These are phyloP conservation scores for Saksenaea oblongispora DNA, from an alignment of 371 early-diverging fungal species.

Conservation along the genomic window DNA sequence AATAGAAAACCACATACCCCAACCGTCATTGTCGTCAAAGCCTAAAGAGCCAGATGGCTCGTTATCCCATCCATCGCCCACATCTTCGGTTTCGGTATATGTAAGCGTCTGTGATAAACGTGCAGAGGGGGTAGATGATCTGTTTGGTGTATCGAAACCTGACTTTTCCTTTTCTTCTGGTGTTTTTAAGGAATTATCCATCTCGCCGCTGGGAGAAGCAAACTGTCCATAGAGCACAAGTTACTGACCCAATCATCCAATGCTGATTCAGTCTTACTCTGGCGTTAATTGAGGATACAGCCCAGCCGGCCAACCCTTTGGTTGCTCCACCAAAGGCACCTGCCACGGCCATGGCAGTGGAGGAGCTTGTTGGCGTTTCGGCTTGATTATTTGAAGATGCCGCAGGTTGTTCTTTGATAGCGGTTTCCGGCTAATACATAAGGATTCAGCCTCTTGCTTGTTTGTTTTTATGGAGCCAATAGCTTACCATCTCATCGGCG, in stretches of 20 bases:
- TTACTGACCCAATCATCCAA: not conserved
- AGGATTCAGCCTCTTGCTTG: not conserved
- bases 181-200: slow-evolving; percentile 15
- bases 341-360: slow-evolving; percentile 23
- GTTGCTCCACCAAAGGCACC: slow-evolving; percentile 50
- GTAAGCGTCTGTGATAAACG: not conserved
- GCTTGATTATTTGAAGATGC: slow-evolving; percentile 8
- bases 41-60: slow-evolving; percentile 25
- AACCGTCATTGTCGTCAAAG: slow-evolving; percentile 40
- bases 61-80: slow-evolving; percentile 41
- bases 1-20: slow-evolving; percentile 28
- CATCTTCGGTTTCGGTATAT: slow-evolving; percentile 6
- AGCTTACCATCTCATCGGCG: slow-evolving; percentile 68
- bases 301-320: slow-evolving; percentile 52
- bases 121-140: not conserved
- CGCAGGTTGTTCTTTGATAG: slow-evolving; percentile 26
- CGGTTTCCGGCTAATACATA: slow-evolving; percentile 56
- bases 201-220: slow-evolving; percentile 43
- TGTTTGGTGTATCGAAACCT: not conserved
- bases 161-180: not conserved
- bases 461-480: no score
- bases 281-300: slow-evolving; percentile 48
- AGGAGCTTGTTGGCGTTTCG: slow-evolving; percentile 14
- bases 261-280: slow-evolving; percentile 21
- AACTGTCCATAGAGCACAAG: slow-evolving; percentile 14